Percentiles rank a stretch among this genome's conserved stretches.
phyloP scores from a whole-genome alignment of 2,329 filamentous ascomycete genomes.

The Coleophoma cylindrospora region DNA sequence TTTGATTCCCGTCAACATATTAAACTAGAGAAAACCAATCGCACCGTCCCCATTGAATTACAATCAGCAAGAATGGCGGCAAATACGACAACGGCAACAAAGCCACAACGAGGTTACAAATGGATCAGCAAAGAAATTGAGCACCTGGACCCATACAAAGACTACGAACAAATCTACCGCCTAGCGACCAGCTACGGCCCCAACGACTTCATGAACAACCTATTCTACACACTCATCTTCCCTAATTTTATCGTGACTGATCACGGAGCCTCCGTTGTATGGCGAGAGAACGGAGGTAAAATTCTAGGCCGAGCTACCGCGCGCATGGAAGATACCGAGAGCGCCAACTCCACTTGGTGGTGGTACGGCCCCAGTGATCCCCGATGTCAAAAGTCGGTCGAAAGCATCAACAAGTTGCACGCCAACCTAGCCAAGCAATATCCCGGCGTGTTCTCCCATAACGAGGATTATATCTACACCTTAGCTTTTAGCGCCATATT shows the following conservation, averaged over 20 bases:
- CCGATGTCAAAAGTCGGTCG: background rate
- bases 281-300: background rate
- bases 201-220: background rate
- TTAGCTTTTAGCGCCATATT: background rate
- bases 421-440: background rate
- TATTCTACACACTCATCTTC: background rate
- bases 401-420: background rate
- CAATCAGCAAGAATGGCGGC: no score
- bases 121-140: background rate
- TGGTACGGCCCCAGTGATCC: background rate
- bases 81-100: no score
- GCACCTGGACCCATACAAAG: background rate
- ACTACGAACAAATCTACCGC: background rate
- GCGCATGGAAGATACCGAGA: background rate
- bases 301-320: background rate
- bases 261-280: background rate
- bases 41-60: no score
- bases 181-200: background rate
- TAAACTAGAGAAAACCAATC: no score
- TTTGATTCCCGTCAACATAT: no score
- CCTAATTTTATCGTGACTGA: background rate
- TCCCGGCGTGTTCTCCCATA: background rate
- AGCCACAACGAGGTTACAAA: background rate
- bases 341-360: background rate
- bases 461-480: background rate